Evolutionary conservation across 148 eudicot species (phyloP), one percentile per base, ranked within the genome.

Genomic region (Mesembryanthemum crystallinum): DNA sequence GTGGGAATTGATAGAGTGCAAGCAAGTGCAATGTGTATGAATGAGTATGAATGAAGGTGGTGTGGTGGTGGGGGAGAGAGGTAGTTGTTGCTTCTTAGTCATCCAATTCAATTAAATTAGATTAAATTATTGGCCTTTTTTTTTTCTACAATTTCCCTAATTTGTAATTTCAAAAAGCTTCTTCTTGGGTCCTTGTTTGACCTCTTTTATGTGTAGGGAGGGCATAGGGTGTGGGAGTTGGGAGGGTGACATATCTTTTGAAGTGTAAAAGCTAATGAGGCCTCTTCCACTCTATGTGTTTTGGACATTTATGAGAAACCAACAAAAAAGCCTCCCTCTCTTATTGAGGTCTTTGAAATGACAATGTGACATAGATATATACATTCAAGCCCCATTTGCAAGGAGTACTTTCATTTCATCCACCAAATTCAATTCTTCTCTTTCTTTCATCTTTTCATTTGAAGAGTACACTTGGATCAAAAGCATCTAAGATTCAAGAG

Each of bases 181-280:
- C 28, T 68, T 69, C 73, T 69, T 69, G 58, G n/a, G 49, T 64
- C 58, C 75, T 58, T 73, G 66, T 59, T 59, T 73, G 75, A 73
- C 66, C 75, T 24, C 15, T 20, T 32, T n/a, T 58, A 32, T 55
- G 43, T 57, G 43, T 33, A 62, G 24, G 1, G 14, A 45, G 17
- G 60, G 37, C 58, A 74, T 52, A 52, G 21, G 7, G 60, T 55
- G 58, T 70, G 58, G 17, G 58, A 17, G 23, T 28, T 47, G n/a
- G 57, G 57, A 20, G n/a, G n/a, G 57, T 52, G 29, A 74, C 43
- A 69, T 74, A 74, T 45, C 60, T 74, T 63, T 63, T 23, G 59
- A 61, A 61, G 76, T 43, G 28, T 35, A 60, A 73, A 73, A 73
- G 58, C 39, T 62, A 69, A 61, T 61, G 62, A 61, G 54, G 33